These are phyloP conservation scores for Alternaria arbusti DNA, from an alignment of 2,329 filamentous ascomycete species.

Conservation along the genomic window DNA sequence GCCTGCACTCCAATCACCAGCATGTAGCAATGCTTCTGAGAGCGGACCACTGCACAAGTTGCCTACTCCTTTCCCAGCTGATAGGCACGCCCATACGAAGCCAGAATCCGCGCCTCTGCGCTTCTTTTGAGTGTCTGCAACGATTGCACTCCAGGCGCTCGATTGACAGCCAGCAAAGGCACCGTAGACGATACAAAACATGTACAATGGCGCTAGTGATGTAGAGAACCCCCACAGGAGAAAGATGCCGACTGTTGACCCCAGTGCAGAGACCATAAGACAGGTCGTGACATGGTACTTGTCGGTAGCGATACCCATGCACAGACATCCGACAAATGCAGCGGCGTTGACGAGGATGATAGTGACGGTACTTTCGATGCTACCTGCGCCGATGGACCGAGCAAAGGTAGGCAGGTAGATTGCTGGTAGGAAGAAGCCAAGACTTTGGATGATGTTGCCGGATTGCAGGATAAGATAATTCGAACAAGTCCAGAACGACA, in stretches of 20 bases:
- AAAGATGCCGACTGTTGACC: conserved; percentile 47
- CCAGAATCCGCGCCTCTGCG: conserved; percentile 52
- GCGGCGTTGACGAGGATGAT: conserved; percentile 51
- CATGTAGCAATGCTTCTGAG: conserved; percentile 55
- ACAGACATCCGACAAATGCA: conserved; percentile 46
- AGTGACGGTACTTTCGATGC: conserved; percentile 45
- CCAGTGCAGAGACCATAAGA: conserved; percentile 47
- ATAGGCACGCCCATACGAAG: conserved; percentile 57
- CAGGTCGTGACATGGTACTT: conserved; percentile 49
- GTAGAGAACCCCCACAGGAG: conserved; percentile 57
- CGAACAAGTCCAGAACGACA: conserved; percentile 46
- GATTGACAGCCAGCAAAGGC: conserved; percentile 50
- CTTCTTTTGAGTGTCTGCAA: conserved; percentile 50
- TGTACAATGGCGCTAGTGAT: conserved; percentile 48
- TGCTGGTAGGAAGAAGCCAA: conserved; percentile 54
- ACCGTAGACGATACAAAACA: conserved; percentile 54
- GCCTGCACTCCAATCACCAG: conserved; percentile 44
- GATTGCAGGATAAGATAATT: conserved; percentile 49
- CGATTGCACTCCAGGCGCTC: conserved; percentile 54
- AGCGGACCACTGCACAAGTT: conserved; percentile 60
- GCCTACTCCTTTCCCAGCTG: conserved; percentile 59
- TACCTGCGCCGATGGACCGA: conserved; percentile 44
- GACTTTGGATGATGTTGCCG: conserved; percentile 50
- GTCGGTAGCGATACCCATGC: conserved; percentile 50
- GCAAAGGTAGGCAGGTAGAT: conserved; percentile 54